Evolutionary conservation across 352 stramenopile genomes (phyloP), one percentile per base, ranked within the genome.

Genomic region (Globisporangium ultimum): DNA sequence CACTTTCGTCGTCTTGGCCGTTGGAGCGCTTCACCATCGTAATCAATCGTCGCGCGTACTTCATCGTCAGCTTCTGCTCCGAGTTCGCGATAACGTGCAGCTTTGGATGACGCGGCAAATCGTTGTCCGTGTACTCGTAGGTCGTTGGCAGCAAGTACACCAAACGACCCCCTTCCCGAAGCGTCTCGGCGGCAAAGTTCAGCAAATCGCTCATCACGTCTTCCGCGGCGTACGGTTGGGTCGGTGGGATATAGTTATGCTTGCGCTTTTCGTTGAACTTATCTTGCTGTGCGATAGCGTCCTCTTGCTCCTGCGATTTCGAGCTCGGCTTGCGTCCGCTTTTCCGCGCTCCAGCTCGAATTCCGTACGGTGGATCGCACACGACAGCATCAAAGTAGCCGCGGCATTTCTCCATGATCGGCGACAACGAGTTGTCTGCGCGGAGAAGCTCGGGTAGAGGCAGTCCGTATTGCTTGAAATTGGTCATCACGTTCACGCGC

Each of bases 171-270:
- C 83, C 86, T 32, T 91, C 70, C 7, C 73, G 72, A 50, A 97
- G 71, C 20, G 79, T 87, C 49, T 71, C 66, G 6, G 90, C 87
- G 10, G 89, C 72, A 59, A 98, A 93, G 63, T 97, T 82, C 20
- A 99, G 75, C 48, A 99, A 69, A 70, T 99, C 97, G 1, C 85
- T 82, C 91, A 99, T 98, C 41, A 99, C 95, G 71, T 99, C 97
- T 45, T 97, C 95, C 8, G 98, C 93, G 7, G 88, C 74, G 76
- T 99, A 99, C 34, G 89, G 81, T 63, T 97, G 87, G 14, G 97
- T 99, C 47, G 94, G 89, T 17, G 96, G 89, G 64, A 99, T 98
- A 71, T 99, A 97, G 61, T 95, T 91, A 43, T 93, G 70, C 58
- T 96, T 79, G 34, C 97, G 80, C 17, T 89, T 75, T n/a, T 75